Evolutionary conservation across 1,284 basidiomycete species (phyloP).

Genomic region (Moesziomyces globuligerus): DNA sequence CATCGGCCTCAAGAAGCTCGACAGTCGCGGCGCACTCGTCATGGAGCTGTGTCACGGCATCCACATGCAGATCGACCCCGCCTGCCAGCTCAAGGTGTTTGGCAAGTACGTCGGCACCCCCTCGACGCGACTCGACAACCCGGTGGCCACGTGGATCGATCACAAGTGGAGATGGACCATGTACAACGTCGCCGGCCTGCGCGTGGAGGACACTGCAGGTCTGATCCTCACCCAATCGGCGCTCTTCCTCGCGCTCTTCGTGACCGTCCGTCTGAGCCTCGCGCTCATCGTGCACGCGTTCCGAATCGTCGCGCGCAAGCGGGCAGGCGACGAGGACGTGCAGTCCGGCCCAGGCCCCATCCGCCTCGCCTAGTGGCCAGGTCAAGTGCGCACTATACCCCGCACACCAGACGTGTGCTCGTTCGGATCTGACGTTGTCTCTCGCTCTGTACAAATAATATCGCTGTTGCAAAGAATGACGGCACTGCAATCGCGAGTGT

Average conservation of each 20-base stretch:
- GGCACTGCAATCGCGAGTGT: too few species aligned
- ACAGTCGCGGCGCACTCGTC: conserved; percentile 73
- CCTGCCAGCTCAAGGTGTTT: conserved; percentile 60
- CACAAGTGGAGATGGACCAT: conserved; percentile 43
- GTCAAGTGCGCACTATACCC: background rate
- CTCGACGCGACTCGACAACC: conserved; percentile 9
- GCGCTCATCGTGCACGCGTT: conserved; percentile 11
- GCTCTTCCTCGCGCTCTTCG: conserved; percentile 22
- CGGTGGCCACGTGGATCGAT: conserved; percentile 23
- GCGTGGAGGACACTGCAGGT: conserved; percentile 35
- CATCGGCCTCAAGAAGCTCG: conserved; percentile 82
- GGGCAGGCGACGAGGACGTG: conserved; percentile 2
- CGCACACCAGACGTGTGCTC: too few species aligned
- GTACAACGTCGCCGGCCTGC: conserved; percentile 41
- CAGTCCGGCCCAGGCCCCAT: conserved; percentile 26
- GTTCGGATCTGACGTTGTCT: too few species aligned
- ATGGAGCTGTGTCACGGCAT: conserved; percentile 59
- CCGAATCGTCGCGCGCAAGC: conserved; percentile 8
- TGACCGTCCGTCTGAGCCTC: conserved; percentile 16
- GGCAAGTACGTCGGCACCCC: conserved; percentile 60
- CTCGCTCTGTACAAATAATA: too few species aligned
- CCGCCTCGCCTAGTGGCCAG: conserved; percentile 8
- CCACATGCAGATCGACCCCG: conserved; percentile 63
- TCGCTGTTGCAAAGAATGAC: too few species aligned
- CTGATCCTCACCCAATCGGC: conserved; percentile 25